A percentile compares a stretch with the other conserved stretches of the same genome.
Conservation (phyloP, 148 eudicot genomes). For the Bassia scoparia region DNA sequence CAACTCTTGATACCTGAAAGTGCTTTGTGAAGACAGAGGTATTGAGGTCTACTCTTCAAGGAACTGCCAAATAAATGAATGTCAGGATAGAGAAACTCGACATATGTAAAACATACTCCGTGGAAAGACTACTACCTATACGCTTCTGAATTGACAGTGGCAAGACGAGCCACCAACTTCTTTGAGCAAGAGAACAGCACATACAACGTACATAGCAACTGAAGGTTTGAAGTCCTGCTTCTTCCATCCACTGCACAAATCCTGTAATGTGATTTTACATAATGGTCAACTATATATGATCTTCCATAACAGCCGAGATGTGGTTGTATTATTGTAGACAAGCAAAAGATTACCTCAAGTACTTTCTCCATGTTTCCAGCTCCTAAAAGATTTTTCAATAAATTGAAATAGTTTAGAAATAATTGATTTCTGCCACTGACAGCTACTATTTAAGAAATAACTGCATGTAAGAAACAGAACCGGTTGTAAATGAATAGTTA, state of each 20-base stretch:
- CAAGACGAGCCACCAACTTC: conserved; percentile 52
- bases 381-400: conserved; percentile 76
- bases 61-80: conserved; percentile 19
- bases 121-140: conserved; percentile 34
- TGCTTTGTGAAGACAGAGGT: conserved; percentile 21
- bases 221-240: conserved; percentile 71
- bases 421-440: conserved; percentile 59
- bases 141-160: conserved; percentile 52
- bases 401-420: conserved; percentile 60
- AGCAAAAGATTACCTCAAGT: conserved; percentile 60
- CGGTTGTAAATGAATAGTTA: not conserved
- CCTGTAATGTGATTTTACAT: conserved; percentile 39
- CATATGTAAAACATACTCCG: not conserved
- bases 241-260: conserved; percentile 93
- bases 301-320: not conserved
- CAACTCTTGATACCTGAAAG: conserved; percentile 27
- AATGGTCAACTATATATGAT: not conserved
- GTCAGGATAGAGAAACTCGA: not conserved
- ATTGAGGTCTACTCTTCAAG: conserved; percentile 26
- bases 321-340: too few relatives aligned
- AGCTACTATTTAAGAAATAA: conserved; percentile 75
- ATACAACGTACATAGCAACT: conserved; percentile 47
- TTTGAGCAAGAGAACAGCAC: conserved; percentile 64
- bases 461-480: conserved; percentile 39
- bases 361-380: conserved; percentile 95